Evolutionary conservation across 495 filamentous ascomycete species (phyloP).

Genomic region (Penicillium pulvis): DNA sequence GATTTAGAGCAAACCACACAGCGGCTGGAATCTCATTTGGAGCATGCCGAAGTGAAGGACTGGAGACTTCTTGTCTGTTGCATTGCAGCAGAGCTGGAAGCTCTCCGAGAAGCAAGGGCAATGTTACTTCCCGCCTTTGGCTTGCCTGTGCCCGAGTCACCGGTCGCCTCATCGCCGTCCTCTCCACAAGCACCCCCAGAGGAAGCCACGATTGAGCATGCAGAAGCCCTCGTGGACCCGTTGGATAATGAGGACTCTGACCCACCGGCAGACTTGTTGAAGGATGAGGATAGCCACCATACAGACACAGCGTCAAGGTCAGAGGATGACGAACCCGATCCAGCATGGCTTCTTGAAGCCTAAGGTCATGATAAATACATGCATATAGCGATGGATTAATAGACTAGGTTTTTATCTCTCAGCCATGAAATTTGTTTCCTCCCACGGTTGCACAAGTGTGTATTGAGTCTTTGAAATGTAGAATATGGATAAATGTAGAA

Average conservation of each 20-base stretch:
- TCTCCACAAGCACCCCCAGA: conserved; percentile 7
- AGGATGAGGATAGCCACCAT: conserved; percentile 32
- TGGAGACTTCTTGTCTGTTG: conserved; percentile 92
- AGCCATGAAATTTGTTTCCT: background rate
- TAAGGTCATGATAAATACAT: conserved; percentile 2
- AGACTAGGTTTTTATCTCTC: background rate
- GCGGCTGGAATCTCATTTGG: conserved; percentile 40
- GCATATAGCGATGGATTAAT: background rate
- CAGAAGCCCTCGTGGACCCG: conserved; percentile 13
- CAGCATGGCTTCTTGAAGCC: conserved; percentile 43
- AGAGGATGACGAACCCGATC: conserved; percentile 53
- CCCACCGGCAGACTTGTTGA: conserved; percentile 43
- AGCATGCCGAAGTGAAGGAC: conserved; percentile 51
- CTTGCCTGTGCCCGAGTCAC: conserved; percentile 17
- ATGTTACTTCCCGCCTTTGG: conserved; percentile 57
- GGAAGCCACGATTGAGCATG: conserved; percentile 6
- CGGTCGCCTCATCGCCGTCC: conserved; percentile 9
- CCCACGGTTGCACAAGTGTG: background rate
- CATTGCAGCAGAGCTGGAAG: conserved; percentile 85
- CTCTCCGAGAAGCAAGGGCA: conserved; percentile 68
- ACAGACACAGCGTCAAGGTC: conserved; percentile 31
- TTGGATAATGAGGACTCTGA: conserved; percentile 37
- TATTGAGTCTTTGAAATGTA: background rate
- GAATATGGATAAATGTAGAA: too few species aligned
- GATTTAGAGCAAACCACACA: conserved; percentile 47